These are phyloP conservation scores for Thinopyrum elongatum DNA, from an alignment of 176 grass and related monocot genomes.

Conservation along the genomic window DNA sequence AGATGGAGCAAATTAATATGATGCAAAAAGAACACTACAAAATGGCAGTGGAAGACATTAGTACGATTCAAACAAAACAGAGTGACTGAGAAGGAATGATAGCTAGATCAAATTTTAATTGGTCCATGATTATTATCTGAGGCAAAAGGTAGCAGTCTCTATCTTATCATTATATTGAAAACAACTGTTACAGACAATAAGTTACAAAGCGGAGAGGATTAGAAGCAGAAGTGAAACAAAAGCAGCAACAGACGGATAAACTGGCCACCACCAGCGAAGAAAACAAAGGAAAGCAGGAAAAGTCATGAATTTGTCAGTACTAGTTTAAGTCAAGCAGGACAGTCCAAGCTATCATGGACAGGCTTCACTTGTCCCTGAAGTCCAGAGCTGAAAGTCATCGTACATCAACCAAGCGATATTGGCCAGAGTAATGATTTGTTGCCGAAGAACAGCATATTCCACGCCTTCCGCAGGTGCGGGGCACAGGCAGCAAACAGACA, in stretches of 20 bases:
- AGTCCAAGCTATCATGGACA: neutral
- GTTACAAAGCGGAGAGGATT: neutral
- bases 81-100: neutral
- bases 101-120: neutral
- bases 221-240: neutral
- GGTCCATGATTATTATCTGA: neutral
- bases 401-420: neutral
- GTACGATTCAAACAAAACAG: neutral
- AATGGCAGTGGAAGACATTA: neutral
- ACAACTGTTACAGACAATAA: neutral
- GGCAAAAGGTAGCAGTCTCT: neutral
- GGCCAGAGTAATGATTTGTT: neutral
- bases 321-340: neutral
- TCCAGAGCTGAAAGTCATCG: neutral
- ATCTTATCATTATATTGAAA: neutral
- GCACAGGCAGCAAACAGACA: neutral
- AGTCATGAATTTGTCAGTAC: neutral
- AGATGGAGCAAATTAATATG: slow-evolving; percentile 30
- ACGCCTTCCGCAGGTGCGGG: neutral
- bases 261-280: neutral
- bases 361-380: neutral
- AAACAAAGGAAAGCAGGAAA: neutral
- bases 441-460: neutral
- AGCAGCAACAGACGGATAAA: neutral
- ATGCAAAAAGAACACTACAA: slow-evolving; percentile 27